Evolutionary conservation across 495 filamentous ascomycete species (phyloP).

Genomic region (Niebla homalea): DNA sequence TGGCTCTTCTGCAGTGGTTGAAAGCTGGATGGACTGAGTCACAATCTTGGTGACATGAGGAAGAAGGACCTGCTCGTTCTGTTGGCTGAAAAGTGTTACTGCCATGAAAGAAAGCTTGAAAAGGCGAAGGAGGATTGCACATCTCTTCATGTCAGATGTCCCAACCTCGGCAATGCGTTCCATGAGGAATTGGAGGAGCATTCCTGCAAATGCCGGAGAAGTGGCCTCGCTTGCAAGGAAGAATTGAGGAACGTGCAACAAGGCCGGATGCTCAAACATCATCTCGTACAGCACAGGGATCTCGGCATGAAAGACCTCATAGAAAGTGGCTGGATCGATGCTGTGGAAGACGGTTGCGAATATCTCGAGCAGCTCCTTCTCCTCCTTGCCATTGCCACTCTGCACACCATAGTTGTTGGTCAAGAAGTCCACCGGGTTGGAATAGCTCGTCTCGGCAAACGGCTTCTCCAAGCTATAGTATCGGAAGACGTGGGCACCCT

Average conservation of each 20-base stretch:
- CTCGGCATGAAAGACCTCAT: constrained; percentile 95
- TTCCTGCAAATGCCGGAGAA: constrained; percentile 91
- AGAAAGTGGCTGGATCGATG: constrained; percentile 95
- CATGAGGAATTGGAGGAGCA: constrained; percentile 96
- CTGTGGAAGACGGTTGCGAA: constrained; percentile 98
- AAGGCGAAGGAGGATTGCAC: constrained; percentile 79
- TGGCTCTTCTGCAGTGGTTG: constrained; percentile 87
- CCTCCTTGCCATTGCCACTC: constrained; percentile 63
- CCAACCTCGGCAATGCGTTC: constrained; percentile 89
- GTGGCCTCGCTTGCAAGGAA: constrained; percentile 97
- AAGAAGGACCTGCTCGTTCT: constrained; percentile 90
- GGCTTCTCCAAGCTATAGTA: constrained; percentile 88
- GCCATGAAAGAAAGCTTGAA: constrained; percentile 99
- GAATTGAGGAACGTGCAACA: constrained; percentile 93
- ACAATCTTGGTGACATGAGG: constrained; percentile 95
- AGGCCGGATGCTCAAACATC: constrained; percentile 90
- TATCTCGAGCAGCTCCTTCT: constrained; percentile 93
- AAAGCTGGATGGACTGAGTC: constrained; percentile 88
- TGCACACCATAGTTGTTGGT: constrained; percentile 86
- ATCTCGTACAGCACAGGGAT: constrained; percentile 94
- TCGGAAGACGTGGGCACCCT: constrained; percentile 87
- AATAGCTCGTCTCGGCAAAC: constrained; percentile 56
- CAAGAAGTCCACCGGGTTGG: constrained; percentile 75
- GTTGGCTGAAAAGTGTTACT: constrained; percentile 82
- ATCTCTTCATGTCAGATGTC: constrained; percentile 75